Base-by-base conservation (phyloP, 352 stramenopile species). In the Phytophthora kernoviae region DNA sequence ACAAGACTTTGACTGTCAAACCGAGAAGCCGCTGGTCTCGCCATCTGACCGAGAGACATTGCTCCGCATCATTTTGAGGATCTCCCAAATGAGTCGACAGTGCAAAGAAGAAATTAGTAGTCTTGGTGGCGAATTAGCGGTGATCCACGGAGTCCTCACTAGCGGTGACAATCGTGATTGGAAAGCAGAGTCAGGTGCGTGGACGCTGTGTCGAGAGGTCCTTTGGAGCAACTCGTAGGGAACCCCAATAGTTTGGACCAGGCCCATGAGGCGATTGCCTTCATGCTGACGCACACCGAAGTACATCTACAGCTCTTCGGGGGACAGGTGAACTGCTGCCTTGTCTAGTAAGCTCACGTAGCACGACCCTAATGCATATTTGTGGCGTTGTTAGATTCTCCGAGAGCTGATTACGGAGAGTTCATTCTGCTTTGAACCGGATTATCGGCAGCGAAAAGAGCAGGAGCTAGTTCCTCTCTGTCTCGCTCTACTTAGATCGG, bases 161-260 rank as follows among this genome's bases (percentile, higher is more conserved):
- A 63, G 51, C 24, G 64, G 66, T 10, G 52, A 64, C 11, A 60
- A 43, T 26, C 37, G 15, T 12, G 40, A 62, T 37, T 62, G 50
- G 51, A 66, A 43, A 62, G 33, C 7, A 26, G 36, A 53, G 18
- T 65, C 45, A 21, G 37, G n/a, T 50, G 44, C 70, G 27, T 68
- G 62, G 58, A 61, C 50, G 11, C 33, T 70, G 33, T 85, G 80
- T 59, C 70, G 75, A 4, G 64, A 75, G 11, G 59, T 75, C 8
- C 54, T 92, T 44, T 92, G 15, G 79, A 90, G 46, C 83, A 88
- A 64, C 70, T 87, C 20, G 62, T 75, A 5, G 83, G 77, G 6
- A 90, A 90, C 32, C 32, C 59, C 0, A 55, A 55, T 12, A 65
- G 59, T 41, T 40, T 79, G 1, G 59, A 70, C 1, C 37, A 33